Evolutionary conservation across 371 early-diverging fungal species (phyloP).

Genomic region (Mucor mucedo): DNA sequence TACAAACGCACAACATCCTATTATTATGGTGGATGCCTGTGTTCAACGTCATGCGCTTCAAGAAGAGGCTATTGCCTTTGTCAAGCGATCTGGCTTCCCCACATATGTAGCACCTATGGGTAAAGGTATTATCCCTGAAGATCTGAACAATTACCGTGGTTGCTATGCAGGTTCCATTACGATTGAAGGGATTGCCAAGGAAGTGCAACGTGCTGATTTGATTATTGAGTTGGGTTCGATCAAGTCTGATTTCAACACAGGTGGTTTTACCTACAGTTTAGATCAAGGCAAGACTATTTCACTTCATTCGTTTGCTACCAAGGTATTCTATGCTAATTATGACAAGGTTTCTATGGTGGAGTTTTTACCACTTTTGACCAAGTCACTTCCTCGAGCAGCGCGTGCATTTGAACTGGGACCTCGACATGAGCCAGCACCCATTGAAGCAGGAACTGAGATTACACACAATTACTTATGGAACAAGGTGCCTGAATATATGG

Average conservation of each 20-base stretch:
- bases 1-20: conserved; percentile 39
- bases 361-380: conserved; percentile 39
- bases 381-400: conserved; percentile 31
- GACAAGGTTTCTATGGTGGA: conserved; percentile 46
- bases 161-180: conserved; percentile 45
- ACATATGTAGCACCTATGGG: conserved; percentile 57
- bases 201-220: conserved; percentile 47
- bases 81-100: conserved; percentile 46
- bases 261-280: conserved; percentile 46
- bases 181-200: conserved; percentile 35
- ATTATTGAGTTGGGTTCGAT: conserved; percentile 53
- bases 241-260: conserved; percentile 61
- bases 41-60: conserved; percentile 40
- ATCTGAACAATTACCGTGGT: conserved; percentile 42
- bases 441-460: conserved; percentile 28
- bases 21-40: conserved; percentile 57
- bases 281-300: conserved; percentile 44
- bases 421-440: conserved; percentile 28
- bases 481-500: conserved; percentile 40
- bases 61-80: conserved; percentile 36
- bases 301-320: conserved; percentile 46
- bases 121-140: conserved; percentile 48
- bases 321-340: conserved; percentile 45
- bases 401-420: conserved; percentile 30
- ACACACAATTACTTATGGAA: conserved; percentile 56